A percentile compares a stretch with the other conserved stretches of the same genome.
These are phyloP conservation scores for Anethum foeniculum DNA, from an alignment of 140 eudicot species.

Conservation along the genomic window DNA sequence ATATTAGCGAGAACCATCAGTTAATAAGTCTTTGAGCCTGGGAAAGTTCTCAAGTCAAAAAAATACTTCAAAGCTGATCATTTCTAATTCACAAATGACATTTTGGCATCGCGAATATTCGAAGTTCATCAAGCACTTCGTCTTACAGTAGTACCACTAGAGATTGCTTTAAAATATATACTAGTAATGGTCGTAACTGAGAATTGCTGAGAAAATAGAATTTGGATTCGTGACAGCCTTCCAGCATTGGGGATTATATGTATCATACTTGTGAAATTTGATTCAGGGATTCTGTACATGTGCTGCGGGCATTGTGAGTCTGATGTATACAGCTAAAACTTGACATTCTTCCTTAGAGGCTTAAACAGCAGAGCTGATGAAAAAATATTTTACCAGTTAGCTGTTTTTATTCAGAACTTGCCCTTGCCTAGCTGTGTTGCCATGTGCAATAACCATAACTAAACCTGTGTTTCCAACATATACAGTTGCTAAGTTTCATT, in stretches of 20 bases:
- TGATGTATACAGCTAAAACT: not conserved
- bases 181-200: too few relatives aligned
- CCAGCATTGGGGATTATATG: not conserved
- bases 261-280: not conserved
- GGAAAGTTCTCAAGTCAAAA: not conserved
- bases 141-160: too few relatives aligned
- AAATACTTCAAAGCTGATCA: not conserved
- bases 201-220: not conserved
- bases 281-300: not conserved
- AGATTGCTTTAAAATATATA: not conserved
- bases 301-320: not conserved
- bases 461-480: not conserved
- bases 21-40: constrained; percentile 37
- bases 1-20: constrained; percentile 57
- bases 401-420: not conserved
- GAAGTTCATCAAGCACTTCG: too few relatives aligned
- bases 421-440: not conserved
- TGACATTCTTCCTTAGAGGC: not conserved
- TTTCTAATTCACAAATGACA: too few relatives aligned
- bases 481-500: not conserved
- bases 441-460: not conserved
- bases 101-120: too few relatives aligned
- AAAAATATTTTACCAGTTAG: not conserved
- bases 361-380: not conserved
- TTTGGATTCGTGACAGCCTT: not conserved